Evolutionary conservation across 768 basidiomycete genomes (phyloP).

Genomic region (Terana coerulea): DNA sequence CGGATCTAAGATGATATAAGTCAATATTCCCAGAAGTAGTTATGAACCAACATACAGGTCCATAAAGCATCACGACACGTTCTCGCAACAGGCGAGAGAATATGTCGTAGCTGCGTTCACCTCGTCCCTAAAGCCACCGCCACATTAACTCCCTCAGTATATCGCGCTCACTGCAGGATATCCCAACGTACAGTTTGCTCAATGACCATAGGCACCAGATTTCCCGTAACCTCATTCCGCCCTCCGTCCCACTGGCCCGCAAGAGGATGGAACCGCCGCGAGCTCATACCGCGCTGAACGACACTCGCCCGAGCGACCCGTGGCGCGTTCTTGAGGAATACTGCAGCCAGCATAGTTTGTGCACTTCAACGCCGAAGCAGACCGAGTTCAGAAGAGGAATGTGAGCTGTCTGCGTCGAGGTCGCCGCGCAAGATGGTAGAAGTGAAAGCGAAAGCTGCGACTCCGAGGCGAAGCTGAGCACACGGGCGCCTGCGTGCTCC

Average conservation of each 20-base stretch:
- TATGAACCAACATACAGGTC: constrained; percentile 57
- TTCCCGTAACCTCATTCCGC: constrained; percentile 40
- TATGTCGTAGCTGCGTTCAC: constrained; percentile 92
- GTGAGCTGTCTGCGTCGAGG: background rate
- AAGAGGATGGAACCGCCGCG: constrained; percentile 52
- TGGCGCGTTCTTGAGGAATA: background rate
- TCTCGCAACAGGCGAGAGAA: constrained; percentile 92
- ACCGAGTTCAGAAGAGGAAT: too few species aligned
- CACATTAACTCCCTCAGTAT: constrained; percentile 2
- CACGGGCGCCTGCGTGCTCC: too few species aligned
- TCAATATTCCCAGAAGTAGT: background rate
- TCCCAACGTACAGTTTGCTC: constrained; percentile 76
- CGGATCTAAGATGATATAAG: constrained; percentile 57
- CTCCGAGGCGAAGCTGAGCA: background rate
- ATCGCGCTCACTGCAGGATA: background rate
- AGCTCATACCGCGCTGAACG: background rate
- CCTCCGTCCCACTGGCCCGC: constrained; percentile 34
- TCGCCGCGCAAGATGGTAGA: background rate
- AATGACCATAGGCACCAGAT: constrained; percentile 88
- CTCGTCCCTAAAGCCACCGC: constrained; percentile 54
- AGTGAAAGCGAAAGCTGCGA: too few species aligned
- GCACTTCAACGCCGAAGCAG: too few species aligned
- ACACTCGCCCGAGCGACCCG: background rate
- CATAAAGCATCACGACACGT: constrained; percentile 93
- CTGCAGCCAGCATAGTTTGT: background rate